A percentile compares a stretch with the other conserved stretches of the same genome.
These are phyloP conservation scores for Leucocoprinus sp. DNA, from an alignment of 768 basidiomycete species.

Conservation along the genomic window DNA sequence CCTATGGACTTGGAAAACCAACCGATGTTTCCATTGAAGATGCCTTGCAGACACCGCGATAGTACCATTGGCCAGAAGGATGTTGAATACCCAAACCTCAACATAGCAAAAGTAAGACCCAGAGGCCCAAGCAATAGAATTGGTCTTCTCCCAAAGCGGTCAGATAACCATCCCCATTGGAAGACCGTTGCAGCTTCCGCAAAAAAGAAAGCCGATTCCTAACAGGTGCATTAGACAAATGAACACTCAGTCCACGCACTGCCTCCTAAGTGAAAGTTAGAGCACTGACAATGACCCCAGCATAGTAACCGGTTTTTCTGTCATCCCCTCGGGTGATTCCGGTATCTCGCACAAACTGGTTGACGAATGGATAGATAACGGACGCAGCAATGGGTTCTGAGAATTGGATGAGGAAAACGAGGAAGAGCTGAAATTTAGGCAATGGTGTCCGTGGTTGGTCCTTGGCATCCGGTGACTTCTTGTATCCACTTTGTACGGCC, in stretches of 20 bases:
- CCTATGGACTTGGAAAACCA: background rate
- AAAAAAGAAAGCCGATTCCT: constrained; percentile 41
- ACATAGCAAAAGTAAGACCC: constrained; percentile 31
- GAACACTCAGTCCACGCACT: too few relatives aligned
- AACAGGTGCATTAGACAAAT: too few relatives aligned
- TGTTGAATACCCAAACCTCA: constrained; percentile 34
- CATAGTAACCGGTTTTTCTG: constrained; percentile 38
- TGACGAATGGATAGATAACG: constrained; percentile 41
- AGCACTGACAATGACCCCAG: constrained; percentile 34
- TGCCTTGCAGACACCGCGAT: constrained; percentile 27
- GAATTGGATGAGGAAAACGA: constrained; percentile 31
- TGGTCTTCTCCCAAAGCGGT: constrained; percentile 37
- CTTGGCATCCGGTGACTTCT: background rate
- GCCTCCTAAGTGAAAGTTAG: too few relatives aligned
- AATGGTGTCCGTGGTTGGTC: constrained; percentile 24
- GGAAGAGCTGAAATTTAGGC: constrained; percentile 31
- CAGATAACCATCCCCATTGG: constrained; percentile 37
- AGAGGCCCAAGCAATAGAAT: constrained; percentile 35
- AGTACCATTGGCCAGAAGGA: constrained; percentile 26
- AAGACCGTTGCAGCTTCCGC: constrained; percentile 35
- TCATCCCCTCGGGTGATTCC: constrained; percentile 38
- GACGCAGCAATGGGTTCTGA: constrained; percentile 35
- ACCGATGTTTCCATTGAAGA: constrained; percentile 31
- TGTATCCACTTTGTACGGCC: too few relatives aligned
- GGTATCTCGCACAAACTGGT: constrained; percentile 35